A percentile compares a stretch with the other conserved stretches of the same genome.
Evolutionary conservation across 306 rosid genomes (phyloP).

Genomic region (Lathyrus oleraceus): DNA sequence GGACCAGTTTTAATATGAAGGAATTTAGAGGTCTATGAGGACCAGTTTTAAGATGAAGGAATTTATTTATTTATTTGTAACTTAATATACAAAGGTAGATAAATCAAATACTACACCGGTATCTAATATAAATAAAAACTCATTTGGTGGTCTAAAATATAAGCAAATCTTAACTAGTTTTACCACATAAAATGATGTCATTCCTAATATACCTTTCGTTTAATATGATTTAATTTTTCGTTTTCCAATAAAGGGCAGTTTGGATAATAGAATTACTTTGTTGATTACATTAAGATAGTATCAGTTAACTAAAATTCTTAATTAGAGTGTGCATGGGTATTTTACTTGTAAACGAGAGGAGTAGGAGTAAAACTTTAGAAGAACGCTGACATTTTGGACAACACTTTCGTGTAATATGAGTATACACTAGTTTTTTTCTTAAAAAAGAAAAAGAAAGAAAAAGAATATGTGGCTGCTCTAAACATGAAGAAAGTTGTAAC

Average conservation of each 20-base stretch:
- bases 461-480: constrained; percentile 10
- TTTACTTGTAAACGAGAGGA: neutral
- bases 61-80: neutral
- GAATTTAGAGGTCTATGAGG: constrained; percentile 7
- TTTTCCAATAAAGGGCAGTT: neutral
- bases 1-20: constrained; percentile 2
- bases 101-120: neutral
- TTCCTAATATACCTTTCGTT: neutral
- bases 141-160: neutral
- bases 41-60: neutral
- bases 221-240: neutral
- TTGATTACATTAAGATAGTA: neutral
- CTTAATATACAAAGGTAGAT: neutral
- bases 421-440: neutral
- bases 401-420: constrained; percentile 33
- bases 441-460: neutral
- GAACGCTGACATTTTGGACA: constrained; percentile 22
- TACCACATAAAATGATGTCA: neutral
- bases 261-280: neutral
- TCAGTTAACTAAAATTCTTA: neutral
- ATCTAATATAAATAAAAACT: neutral
- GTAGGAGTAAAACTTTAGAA: constrained; percentile 1
- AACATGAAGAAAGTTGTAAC: constrained; percentile 15
- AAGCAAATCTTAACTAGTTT: neutral
- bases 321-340: neutral